These are phyloP conservation scores for Nymphaea thermarum DNA, from an alignment of 164 flowering plant genomes.

Conservation along the genomic window DNA sequence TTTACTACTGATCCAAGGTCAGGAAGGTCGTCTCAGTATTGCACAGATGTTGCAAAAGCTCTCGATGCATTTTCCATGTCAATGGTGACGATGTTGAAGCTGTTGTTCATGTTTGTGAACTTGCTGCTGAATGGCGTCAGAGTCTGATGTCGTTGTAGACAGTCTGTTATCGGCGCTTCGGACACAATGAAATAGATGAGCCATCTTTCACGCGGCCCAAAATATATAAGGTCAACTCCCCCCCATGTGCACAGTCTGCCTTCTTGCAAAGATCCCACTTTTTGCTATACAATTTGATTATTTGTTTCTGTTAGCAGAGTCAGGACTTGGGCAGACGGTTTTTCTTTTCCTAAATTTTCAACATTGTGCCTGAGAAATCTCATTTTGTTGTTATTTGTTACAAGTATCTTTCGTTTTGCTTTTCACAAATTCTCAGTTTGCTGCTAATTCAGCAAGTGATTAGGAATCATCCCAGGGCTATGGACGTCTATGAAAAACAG, in stretches of 20 bases:
- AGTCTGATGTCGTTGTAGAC: constrained; percentile 97
- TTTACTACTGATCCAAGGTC: constrained; percentile 96
- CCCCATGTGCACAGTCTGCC: too few relatives aligned
- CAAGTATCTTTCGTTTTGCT: too few relatives aligned
- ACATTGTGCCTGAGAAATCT: too few relatives aligned
- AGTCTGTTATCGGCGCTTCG: constrained; percentile 92
- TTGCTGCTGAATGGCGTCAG: constrained; percentile 98
- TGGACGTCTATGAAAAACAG: constrained; percentile 66
- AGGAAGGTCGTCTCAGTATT: constrained; percentile 93
- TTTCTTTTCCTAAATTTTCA: too few relatives aligned
- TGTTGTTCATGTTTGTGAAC: constrained; percentile 93
- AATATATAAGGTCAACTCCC: constrained; percentile 87
- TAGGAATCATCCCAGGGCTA: constrained; percentile 76
- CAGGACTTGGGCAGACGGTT: too few relatives aligned
- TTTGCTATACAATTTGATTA: too few relatives aligned
- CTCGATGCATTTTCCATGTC: constrained; percentile 89
- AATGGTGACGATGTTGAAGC: constrained; percentile 97
- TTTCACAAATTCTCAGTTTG: too few relatives aligned
- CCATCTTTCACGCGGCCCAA: constrained; percentile 97
- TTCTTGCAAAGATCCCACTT: too few relatives aligned
- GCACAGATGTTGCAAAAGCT: constrained; percentile 98
- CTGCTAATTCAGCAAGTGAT: constrained; percentile 40
- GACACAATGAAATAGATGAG: constrained; percentile 99
- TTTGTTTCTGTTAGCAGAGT: too few relatives aligned
- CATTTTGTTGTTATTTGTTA: too few relatives aligned